These are phyloP conservation scores for Phyllosticta paracitricarpa DNA, from an alignment of 2,329 filamentous ascomycete species.

Conservation along the genomic window DNA sequence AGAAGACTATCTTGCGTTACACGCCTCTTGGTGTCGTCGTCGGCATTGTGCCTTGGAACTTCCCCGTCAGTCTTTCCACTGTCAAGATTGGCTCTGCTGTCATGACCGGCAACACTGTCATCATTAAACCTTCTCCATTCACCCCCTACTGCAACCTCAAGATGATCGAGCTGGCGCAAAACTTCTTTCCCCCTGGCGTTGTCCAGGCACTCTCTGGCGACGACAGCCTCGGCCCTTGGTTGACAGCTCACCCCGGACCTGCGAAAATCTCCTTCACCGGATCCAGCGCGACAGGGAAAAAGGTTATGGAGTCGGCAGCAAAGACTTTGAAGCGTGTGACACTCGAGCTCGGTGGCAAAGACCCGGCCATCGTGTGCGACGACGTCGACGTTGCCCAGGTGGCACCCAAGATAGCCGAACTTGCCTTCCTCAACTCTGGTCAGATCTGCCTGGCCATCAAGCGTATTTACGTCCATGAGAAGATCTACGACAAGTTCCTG, in stretches of 20 bases:
- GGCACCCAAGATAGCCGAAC: conserved; percentile 32
- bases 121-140: conserved; percentile 47
- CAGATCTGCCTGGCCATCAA: conserved; percentile 39
- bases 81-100: conserved; percentile 49
- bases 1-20: conserved; percentile 37
- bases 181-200: conserved; percentile 51
- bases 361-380: conserved; percentile 49
- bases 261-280: conserved; percentile 56
- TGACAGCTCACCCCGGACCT: conserved; percentile 49
- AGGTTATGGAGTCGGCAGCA: conserved; percentile 45
- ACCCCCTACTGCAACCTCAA: conserved; percentile 51
- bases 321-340: conserved; percentile 50
- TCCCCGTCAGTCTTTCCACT: conserved; percentile 39
- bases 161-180: conserved; percentile 40
- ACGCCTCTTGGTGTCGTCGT: conserved; percentile 35
- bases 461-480: conserved; percentile 51
- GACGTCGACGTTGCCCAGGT: conserved; percentile 37
- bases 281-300: conserved; percentile 49
- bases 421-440: conserved; percentile 41
- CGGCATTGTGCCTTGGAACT: conserved; percentile 36
- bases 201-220: conserved; percentile 50
- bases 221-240: conserved; percentile 48
- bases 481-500: conserved; percentile 48
- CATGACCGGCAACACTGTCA: conserved; percentile 46
- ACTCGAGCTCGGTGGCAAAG: conserved; percentile 54